phyloP scores from a whole-genome alignment of 768 basidiomycete genomes.

The Galerina marginata region DNA sequence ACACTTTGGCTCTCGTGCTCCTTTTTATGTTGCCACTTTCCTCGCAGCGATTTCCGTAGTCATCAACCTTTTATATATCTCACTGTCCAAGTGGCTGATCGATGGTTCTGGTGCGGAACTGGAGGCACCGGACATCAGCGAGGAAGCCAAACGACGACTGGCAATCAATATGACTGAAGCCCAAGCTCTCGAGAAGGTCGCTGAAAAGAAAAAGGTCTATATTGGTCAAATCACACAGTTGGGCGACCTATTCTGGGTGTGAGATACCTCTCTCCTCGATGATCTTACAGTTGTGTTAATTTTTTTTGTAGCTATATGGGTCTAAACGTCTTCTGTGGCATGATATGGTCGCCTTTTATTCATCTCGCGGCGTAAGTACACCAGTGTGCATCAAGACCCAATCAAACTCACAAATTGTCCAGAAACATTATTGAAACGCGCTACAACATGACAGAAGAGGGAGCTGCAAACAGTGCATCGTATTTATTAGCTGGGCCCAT shows the following conservation, averaged over 20 bases:
- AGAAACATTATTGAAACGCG: slow-evolving; percentile 79
- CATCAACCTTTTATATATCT: slow-evolving; percentile 72
- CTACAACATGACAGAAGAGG: slow-evolving; percentile 61
- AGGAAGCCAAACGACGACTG: slow-evolving; percentile 54
- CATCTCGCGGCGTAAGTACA: slow-evolving; percentile 72
- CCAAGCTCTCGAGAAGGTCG: slow-evolving; percentile 66
- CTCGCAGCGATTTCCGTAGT: slow-evolving; percentile 70
- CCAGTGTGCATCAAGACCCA: neutral
- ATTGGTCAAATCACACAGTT: slow-evolving; percentile 65
- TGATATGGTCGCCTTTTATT: slow-evolving; percentile 79
- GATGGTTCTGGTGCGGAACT: slow-evolving; percentile 63
- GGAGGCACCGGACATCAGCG: slow-evolving; percentile 65
- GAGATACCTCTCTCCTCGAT: slow-evolving; percentile 29
- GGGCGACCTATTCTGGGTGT: slow-evolving; percentile 84
- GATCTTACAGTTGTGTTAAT: neutral
- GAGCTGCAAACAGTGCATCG: slow-evolving; percentile 69
- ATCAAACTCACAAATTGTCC: slow-evolving; percentile 9
- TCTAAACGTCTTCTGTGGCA: slow-evolving; percentile 76
- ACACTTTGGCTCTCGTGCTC: slow-evolving; percentile 68
- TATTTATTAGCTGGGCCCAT: slow-evolving; percentile 75
- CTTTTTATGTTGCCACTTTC: slow-evolving; percentile 71
- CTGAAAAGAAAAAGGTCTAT: slow-evolving; percentile 67
- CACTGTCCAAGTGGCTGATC: slow-evolving; percentile 67
- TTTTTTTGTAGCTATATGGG: slow-evolving; percentile 62
- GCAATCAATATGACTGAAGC: slow-evolving; percentile 56